Conservation (phyloP, 192 early-diverging fungal genomes). For the Backusella westeae region DNA sequence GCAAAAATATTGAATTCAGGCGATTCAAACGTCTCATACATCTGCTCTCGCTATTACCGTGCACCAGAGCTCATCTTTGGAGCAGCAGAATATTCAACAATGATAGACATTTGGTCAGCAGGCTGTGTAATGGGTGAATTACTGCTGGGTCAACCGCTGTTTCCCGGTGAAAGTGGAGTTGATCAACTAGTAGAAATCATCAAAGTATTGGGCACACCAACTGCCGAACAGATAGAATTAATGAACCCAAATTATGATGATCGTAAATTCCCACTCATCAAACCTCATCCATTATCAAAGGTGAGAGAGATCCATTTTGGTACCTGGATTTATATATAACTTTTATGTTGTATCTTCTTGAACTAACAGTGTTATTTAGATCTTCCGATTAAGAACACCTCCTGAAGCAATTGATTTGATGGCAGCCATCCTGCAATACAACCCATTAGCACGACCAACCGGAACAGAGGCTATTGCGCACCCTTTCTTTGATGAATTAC, state of each 20-base stretch:
- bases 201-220: constrained; percentile 97
- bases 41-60: constrained; percentile 97
- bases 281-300: constrained; percentile 86
- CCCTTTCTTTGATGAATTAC: constrained; percentile 97
- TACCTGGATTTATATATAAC: neutral
- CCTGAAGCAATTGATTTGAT: constrained; percentile 89
- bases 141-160: constrained; percentile 89
- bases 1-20: constrained; percentile 93
- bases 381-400: constrained; percentile 83
- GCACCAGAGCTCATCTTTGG: constrained; percentile 98
- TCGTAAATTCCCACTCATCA: constrained; percentile 98
- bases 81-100: constrained; percentile 87
- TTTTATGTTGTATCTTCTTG: too few species aligned
- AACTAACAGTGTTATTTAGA: constrained; percentile 31
- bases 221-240: constrained; percentile 90
- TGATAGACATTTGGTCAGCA: constrained; percentile 92
- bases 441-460: constrained; percentile 75
- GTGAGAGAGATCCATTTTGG: constrained; percentile 30
- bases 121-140: constrained; percentile 98
- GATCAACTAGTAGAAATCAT: constrained; percentile 99
- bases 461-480: constrained; percentile 92
- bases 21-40: constrained; percentile 98
- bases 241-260: constrained; percentile 99
- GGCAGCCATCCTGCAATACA: constrained; percentile 86
- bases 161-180: constrained; percentile 95